Evolutionary conservation across 1,284 basidiomycete genomes (phyloP).

Genomic region (Ganoderma sp.): DNA sequence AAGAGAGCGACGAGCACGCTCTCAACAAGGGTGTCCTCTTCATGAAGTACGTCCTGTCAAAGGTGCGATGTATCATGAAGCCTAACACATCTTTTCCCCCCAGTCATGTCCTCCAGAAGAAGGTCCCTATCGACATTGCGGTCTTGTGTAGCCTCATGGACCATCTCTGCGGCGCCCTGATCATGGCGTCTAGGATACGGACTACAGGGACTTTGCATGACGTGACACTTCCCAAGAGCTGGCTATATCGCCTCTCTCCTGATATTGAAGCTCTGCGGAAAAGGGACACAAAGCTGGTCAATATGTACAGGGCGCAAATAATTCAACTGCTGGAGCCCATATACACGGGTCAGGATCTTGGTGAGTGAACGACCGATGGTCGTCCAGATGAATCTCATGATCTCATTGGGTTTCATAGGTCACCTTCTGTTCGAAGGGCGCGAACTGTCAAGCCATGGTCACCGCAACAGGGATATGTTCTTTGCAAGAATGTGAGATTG

Average conservation of each 20-base stretch:
- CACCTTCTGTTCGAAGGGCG: conserved; percentile 40
- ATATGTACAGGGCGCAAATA: conserved; percentile 36
- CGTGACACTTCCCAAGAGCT: conserved; percentile 54
- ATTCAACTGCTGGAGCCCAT: conserved; percentile 42
- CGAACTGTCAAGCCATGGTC: conserved; percentile 30
- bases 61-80: too few species aligned
- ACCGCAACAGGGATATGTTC: conserved; percentile 42
- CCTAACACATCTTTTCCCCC: background rate
- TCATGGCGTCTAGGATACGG: conserved; percentile 42
- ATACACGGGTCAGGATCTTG: conserved; percentile 33
- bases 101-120: conserved; percentile 49
- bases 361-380: conserved; percentile 25
- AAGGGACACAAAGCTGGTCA: conserved; percentile 23
- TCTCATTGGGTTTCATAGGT: conserved; percentile 24
- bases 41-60: conserved; percentile 28
- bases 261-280: background rate
- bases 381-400: conserved; percentile 8
- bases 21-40: conserved; percentile 42
- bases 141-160: conserved; percentile 56
- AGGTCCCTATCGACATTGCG: conserved; percentile 46
- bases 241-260: conserved; percentile 44
- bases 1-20: conserved; percentile 27
- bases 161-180: conserved; percentile 38
- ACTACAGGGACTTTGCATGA: conserved; percentile 43
- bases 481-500: conserved; percentile 51